Evolutionary conservation across 2,329 filamentous ascomycete genomes (phyloP), one percentile per base, ranked within the genome.

Genomic region (Trichoderma guizhouense): DNA sequence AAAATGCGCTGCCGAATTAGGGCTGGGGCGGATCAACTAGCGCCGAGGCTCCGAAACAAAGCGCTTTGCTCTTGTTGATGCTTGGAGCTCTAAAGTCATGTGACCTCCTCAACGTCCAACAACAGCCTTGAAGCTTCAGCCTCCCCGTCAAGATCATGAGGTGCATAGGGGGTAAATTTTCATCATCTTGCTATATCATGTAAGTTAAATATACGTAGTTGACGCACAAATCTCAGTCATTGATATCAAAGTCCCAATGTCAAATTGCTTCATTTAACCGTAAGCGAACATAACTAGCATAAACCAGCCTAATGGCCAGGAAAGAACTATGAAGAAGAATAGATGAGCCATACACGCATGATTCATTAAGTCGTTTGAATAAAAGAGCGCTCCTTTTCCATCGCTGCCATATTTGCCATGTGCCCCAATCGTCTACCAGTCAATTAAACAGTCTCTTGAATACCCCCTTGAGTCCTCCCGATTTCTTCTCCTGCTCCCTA

Each of bases 401-500:
- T 68, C 69, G 32, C 71, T 55, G 71, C 58, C 36, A 58, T 47
- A 51, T 53, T 14, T 51, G 39, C 60, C 60, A 63, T 39, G 32
- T 47, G 34, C 14, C 63, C 62, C 34, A 39, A 58, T 43, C 55
- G 39, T 36, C 62, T 26, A 28, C 36, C 66, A 62, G 58, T 53
- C 32, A 81, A n/a, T 74, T 76, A 70, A 84, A 83, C 11, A 83
- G 36, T 72, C 78, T 81, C 77, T 81, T 83, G 47, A 83, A 78
- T n/a, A 78, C 75, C 9, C 77, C 79, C 72, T 79, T 79, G 69
- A 84, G 71, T 1, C 81, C 81, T 8, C 76, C 73, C 71, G 80
- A 80, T 73, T 82, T 79, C 57, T 75, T 77, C 60, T 77, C 76
- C 70, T 74, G 75, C 5, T 76, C 73, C 32, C 72, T 74, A 39